Evolutionary conservation across 305 asterid species (phyloP).

Genomic region (Fraxinus latifolia): DNA sequence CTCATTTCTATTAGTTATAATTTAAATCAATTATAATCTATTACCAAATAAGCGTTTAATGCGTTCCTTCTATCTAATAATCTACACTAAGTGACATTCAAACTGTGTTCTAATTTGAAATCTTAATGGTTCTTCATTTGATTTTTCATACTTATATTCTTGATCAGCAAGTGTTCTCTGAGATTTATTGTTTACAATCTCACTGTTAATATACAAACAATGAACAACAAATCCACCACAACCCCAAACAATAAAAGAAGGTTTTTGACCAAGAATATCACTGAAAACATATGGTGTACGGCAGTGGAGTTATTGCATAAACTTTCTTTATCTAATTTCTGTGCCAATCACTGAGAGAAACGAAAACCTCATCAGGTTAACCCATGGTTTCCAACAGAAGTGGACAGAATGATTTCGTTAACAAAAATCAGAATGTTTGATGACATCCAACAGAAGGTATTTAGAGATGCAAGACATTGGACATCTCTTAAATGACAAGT

Average conservation of each 20-base stretch:
- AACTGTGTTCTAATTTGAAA: neutral
- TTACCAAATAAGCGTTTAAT: neutral
- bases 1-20: neutral
- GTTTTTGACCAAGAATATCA: neutral
- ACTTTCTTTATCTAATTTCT: neutral
- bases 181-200: neutral
- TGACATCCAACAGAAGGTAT: neutral
- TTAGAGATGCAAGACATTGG: neutral
- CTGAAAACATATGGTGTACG: neutral
- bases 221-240: neutral
- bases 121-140: neutral
- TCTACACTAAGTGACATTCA: neutral
- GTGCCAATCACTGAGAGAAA: neutral
- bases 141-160: neutral
- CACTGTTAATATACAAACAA: neutral
- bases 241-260: neutral
- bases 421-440: neutral
- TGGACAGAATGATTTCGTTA: neutral
- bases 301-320: neutral
- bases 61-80: neutral
- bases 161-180: neutral
- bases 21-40: neutral
- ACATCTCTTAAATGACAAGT: neutral
- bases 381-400: neutral
- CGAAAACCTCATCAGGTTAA: neutral